Evolutionary conservation across 345 rosid species (phyloP).

Genomic region (Draba incana): DNA sequence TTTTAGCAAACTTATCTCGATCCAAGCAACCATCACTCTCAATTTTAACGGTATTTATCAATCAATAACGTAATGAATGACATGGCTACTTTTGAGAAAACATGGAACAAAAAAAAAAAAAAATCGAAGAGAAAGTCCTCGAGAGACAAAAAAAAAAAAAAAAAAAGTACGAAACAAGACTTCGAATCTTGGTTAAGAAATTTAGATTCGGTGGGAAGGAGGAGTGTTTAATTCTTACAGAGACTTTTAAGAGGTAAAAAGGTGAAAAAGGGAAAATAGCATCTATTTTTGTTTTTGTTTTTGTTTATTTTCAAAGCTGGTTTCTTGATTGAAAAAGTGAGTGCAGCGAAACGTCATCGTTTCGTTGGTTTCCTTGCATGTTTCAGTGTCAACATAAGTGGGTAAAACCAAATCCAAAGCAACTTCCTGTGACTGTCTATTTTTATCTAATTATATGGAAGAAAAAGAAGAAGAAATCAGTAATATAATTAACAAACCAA

Average conservation of each 20-base stretch:
- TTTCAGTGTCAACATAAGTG: conserved; percentile 41
- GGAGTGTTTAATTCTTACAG: conserved; percentile 33
- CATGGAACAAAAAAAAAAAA: conserved; percentile 3
- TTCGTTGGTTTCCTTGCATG: conserved; percentile 36
- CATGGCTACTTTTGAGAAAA: conserved; percentile 24
- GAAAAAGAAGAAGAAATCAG: conserved; percentile 1
- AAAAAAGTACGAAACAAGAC: conserved; percentile 30
- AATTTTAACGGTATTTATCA: conserved; percentile 23
- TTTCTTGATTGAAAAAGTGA: conserved; percentile 32
- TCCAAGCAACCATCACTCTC: neutral
- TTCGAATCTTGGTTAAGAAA: conserved; percentile 43
- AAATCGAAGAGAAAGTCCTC: conserved; percentile 11
- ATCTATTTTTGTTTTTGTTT: conserved; percentile 30
- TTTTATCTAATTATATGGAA: conserved; percentile 28
- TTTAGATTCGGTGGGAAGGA: conserved; percentile 29
- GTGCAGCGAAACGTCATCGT: conserved; percentile 40
- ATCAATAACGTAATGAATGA: conserved; percentile 29
- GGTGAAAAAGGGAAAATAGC: conserved; percentile 29
- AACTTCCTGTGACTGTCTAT: conserved; percentile 33
- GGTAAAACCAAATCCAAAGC: conserved; percentile 42
- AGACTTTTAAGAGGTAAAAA: conserved; percentile 33
- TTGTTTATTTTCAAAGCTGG: conserved; percentile 7
- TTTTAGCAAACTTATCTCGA: neutral
- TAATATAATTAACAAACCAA: conserved; percentile 21
- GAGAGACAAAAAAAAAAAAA: neutral